phyloP scores from a whole-genome alignment of 2,329 filamentous ascomycete species.

The Penicillium fuscoglaucum region DNA sequence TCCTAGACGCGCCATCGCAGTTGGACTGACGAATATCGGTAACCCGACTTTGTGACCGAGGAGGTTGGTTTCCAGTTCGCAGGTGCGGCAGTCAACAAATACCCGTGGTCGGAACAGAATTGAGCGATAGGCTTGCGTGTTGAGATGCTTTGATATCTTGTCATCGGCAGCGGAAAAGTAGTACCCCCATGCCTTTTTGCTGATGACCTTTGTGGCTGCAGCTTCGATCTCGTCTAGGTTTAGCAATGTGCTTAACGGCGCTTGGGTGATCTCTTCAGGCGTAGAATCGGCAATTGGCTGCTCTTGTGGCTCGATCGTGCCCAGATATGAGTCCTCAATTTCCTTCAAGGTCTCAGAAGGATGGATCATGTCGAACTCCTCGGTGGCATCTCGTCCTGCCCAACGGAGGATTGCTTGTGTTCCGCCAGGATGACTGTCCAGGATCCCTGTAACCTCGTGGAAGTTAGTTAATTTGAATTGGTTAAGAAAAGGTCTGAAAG shows the following conservation, averaged over 20 bases:
- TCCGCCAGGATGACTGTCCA: slow-evolving; percentile 81
- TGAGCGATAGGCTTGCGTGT: slow-evolving; percentile 74
- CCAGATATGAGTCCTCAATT: slow-evolving; percentile 73
- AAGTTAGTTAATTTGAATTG: not conserved
- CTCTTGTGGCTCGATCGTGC: slow-evolving; percentile 64
- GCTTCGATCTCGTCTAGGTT: slow-evolving; percentile 89
- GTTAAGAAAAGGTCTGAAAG: not conserved
- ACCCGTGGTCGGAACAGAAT: slow-evolving; percentile 85
- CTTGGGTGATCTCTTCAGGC: slow-evolving; percentile 33
- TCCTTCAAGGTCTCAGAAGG: slow-evolving; percentile 85
- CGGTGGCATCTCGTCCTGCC: slow-evolving; percentile 87
- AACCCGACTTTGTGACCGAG: slow-evolving; percentile 71
- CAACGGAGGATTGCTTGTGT: slow-evolving; percentile 83
- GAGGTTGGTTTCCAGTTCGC: slow-evolving; percentile 72
- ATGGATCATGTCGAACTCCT: slow-evolving; percentile 93
- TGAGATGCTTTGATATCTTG: slow-evolving; percentile 72
- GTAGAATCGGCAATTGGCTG: slow-evolving; percentile 27
- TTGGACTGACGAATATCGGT: slow-evolving; percentile 81
- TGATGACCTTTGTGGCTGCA: slow-evolving; percentile 75
- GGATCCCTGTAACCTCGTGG: slow-evolving; percentile 67
- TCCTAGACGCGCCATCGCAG: slow-evolving; percentile 84
- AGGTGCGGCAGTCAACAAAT: slow-evolving; percentile 79
- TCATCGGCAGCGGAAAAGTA: slow-evolving; percentile 91
- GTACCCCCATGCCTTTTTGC: slow-evolving; percentile 87
- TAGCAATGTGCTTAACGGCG: slow-evolving; percentile 67